Base-by-base conservation (phyloP, 805 yeast species). In the Yamadazyma akitaensis region DNA sequence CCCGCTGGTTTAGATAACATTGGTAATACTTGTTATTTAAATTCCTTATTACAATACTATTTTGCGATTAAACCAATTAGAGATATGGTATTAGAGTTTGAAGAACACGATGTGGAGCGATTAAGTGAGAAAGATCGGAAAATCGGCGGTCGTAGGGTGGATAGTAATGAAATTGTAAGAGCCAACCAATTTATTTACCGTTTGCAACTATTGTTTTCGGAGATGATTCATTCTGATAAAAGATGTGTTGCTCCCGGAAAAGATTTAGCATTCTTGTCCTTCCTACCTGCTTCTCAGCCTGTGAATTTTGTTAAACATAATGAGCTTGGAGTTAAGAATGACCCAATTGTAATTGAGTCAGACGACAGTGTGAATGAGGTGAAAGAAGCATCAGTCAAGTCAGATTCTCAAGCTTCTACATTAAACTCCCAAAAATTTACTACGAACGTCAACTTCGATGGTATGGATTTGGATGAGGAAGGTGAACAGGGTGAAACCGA, bases 11-110 rank as follows among this genome's bases (percentile, higher is more conserved):
- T 94, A 59, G 88, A 85, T 64, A 94, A 94, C 61, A 91, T 90
- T 51, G 99, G 99, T 19, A 94, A 94, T 61, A 92, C 99, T 0
- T 94, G 99, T 64, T 91, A 91, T 56, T 72, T 94, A 63, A 92
- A 94, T 62, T 92, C 98, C 0, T 71, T 94, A 41, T 68, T 92
- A 36, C 99, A 92, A 61, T 92, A 85, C 59, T 92, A 89, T 63
- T 94, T 90, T 68, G 85, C 89, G 6, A 80, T 94, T 38, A 79
- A 80, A 46, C 97, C 97, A 0, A 69, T 94, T 34, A 75, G 97
- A 48, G 79, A 84, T 2, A 75, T 77, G 49, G 75, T 89, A 16
- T 55, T 87, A 44, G 56, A 70, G 2, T 90, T 86, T 55, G 72
- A 79, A 39, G 77, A 65, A 43, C 44, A 49, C 11, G 54, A 57